These are phyloP conservation scores for Mycena sanguinolenta DNA, from an alignment of 768 basidiomycete species.

Conservation along the genomic window DNA sequence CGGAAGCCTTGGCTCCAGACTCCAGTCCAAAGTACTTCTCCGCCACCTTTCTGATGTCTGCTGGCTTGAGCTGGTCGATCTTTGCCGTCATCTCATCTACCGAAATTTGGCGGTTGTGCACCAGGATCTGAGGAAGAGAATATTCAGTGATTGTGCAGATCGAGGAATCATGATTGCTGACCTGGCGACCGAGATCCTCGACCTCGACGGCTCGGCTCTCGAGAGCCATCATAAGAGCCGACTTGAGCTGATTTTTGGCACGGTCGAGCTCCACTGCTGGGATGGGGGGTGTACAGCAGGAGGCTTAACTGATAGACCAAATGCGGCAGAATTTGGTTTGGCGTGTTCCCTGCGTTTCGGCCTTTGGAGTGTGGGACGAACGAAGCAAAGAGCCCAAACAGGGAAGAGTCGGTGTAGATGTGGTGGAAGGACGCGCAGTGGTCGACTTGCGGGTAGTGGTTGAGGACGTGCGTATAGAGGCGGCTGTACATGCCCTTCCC, in stretches of 20 bases:
- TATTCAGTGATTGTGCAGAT: not conserved
- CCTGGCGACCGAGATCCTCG: slow-evolving; percentile 93
- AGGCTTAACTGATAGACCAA: slow-evolving; percentile 90
- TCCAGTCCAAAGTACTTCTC: slow-evolving; percentile 77
- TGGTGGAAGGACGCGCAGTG: slow-evolving; percentile 98
- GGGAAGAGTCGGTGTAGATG: slow-evolving; percentile 93
- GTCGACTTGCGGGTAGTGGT: slow-evolving; percentile 93
- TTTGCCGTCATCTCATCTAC: slow-evolving; percentile 92
- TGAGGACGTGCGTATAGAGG: slow-evolving; percentile 94
- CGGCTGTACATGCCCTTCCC: slow-evolving; percentile 99
- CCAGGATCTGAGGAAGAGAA: slow-evolving; percentile 69
- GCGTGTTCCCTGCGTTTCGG: slow-evolving; percentile 70
- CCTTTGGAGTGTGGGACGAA: slow-evolving; percentile 78
- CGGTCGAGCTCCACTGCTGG: slow-evolving; percentile 80
- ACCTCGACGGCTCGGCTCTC: slow-evolving; percentile 90
- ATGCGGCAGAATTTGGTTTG: slow-evolving; percentile 82
- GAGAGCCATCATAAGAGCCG: slow-evolving; percentile 92
- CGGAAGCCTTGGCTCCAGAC: slow-evolving; percentile 75
- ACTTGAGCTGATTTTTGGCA: slow-evolving; percentile 96
- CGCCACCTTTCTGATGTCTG: slow-evolving; percentile 83
- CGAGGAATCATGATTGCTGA: slow-evolving; percentile 42
- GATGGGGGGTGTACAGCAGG: slow-evolving; percentile 77
- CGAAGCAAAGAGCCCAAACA: slow-evolving; percentile 92
- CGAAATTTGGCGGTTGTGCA: slow-evolving; percentile 88
- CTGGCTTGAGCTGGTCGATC: slow-evolving; percentile 81